A percentile compares a stretch with the other conserved stretches of the same genome.
phyloP scores from a whole-genome alignment of 176 grass and related monocot genomes.

The Bromus sterilis region DNA sequence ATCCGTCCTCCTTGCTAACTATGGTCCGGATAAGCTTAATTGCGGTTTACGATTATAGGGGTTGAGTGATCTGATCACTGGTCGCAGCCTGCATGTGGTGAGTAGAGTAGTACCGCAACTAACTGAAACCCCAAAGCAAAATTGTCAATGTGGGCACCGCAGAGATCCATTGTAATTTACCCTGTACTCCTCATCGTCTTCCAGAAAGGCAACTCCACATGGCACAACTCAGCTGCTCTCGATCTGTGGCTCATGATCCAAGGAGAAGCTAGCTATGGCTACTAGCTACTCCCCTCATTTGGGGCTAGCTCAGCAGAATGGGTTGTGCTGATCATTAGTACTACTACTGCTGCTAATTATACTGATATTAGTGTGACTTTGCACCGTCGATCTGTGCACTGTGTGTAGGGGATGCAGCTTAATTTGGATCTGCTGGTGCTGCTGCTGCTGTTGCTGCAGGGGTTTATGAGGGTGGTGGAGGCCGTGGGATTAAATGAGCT shows the following conservation, averaged over 20 bases:
- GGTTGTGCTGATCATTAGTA: neutral
- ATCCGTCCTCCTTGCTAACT: neutral
- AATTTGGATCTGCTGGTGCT: neutral
- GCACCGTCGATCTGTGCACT: neutral
- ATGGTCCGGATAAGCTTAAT: neutral
- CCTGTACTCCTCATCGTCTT: neutral
- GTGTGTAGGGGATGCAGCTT: neutral
- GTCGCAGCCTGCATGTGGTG: conserved; percentile 30
- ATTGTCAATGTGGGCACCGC: conserved; percentile 1
- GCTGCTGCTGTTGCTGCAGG: neutral
- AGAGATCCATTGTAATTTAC: neutral
- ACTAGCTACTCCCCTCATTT: neutral
- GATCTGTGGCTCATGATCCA: conserved; percentile 13
- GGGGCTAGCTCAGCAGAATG: too few relatives aligned
- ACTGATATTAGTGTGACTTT: neutral
- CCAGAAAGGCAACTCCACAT: conserved; percentile 3
- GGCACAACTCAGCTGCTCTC: conserved; percentile 11
- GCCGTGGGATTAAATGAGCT: conserved; percentile 23
- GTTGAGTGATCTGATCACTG: neutral
- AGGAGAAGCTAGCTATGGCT: neutral
- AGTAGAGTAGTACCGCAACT: neutral
- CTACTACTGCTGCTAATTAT: too few relatives aligned
- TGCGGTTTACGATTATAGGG: neutral
- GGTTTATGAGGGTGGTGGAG: conserved; percentile 18
- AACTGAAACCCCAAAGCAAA: neutral